These are phyloP conservation scores for Lepidium aucheri DNA, from an alignment of 345 rosid species.

Conservation along the genomic window DNA sequence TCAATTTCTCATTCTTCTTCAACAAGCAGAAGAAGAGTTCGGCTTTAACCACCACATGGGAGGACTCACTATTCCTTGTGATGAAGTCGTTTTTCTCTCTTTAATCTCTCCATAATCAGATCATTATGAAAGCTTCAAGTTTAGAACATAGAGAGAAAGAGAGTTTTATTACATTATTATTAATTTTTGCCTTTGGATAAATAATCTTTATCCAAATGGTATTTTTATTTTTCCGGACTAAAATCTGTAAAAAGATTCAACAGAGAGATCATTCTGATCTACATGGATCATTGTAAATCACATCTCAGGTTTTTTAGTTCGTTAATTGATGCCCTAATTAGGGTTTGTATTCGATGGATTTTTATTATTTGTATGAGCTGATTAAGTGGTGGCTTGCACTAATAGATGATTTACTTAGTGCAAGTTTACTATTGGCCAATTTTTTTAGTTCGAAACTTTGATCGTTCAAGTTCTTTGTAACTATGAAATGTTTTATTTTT, in stretches of 20 bases:
- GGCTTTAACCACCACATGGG: conserved; percentile 93
- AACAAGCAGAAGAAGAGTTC: conserved; percentile 89
- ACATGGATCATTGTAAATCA: conserved; percentile 24
- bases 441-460: not conserved
- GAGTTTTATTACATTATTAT: conserved; percentile 4
- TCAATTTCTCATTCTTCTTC: conserved; percentile 66
- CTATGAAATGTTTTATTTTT: conserved; percentile 23
- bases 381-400: conserved; percentile 12
- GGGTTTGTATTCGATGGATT: conserved; percentile 4
- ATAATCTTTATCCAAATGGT: conserved; percentile 20
- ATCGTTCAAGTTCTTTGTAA: conserved; percentile 25
- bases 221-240: conserved; percentile 15
- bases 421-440: conserved; percentile 16
- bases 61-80: conserved; percentile 83
- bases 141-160: not conserved
- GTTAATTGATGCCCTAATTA: conserved; percentile 4
- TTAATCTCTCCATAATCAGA: conserved; percentile 17
- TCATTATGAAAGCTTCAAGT: not conserved
- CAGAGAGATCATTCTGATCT: not conserved
- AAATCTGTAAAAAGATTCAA: conserved; percentile 16
- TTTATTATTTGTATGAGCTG: conserved; percentile 1
- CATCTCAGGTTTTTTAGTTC: conserved; percentile 12
- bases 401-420: not conserved
- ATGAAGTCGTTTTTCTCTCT: conserved; percentile 52
- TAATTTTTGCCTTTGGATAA: conserved; percentile 27